Evolutionary conservation across 257 asterid species (phyloP), one percentile per base, ranked within the genome.

Genomic region (Craterostigma plantagineum): DNA sequence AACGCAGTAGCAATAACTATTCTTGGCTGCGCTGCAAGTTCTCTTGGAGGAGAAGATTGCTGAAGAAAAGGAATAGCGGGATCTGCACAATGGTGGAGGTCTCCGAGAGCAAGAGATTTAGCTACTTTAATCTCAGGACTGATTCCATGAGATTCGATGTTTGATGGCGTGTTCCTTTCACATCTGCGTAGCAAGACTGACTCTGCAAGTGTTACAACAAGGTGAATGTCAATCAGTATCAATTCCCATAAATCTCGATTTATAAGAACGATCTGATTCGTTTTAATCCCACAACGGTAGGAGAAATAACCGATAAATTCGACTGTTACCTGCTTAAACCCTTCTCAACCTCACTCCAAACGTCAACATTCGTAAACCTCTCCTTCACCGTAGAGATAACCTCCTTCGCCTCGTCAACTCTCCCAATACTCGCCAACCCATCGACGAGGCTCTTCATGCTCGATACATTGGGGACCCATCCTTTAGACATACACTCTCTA

Each of bases 371-470:
- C 37, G 55, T 60, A 56, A 79, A 83, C 42, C 61, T 79, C 66
- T 58, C 66, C 67, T 72, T 82, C 58, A 83, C 47, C 52, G 47
- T 66, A 14, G 64, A 57, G 14, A 83, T 60, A 15, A 83, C 64
- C 33, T 68, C 68, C 50, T 46, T 71, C 0, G 95, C 92, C 17
- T 79, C 93, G 9, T 69, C 70, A 42, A 70, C 67, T 56, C 63
- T 83, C 7, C 57, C 67, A 41, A 63, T 69, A 54, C 76, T 64
- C 50, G 58, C 76, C 33, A 90, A 57, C 30, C 94, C 93, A 38
- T 67, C 60, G 16, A 83, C 94, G n/a, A 87, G 98, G 37, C 53
- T 35, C 61, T 50, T 79, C 95, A 75, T 76, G 33, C 73, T 72
- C 0, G 83, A 33, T 49, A 75, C 38, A 62, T 70, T 76, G 0